Base-by-base conservation (phyloP, 139 green algal genomes). In the Picochlorum sp. region DNA sequence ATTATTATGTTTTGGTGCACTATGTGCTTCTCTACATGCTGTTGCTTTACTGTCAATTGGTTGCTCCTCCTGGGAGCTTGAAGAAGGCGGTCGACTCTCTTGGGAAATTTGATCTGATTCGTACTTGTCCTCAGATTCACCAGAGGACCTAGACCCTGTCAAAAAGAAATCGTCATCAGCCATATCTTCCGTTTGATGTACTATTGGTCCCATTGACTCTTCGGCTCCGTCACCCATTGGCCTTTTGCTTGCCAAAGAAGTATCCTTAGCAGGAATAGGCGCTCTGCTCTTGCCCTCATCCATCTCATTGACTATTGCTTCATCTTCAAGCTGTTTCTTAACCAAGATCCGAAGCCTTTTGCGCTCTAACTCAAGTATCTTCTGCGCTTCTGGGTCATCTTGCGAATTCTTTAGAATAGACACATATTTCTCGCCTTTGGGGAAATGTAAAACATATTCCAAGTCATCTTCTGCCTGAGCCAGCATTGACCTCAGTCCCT, bases 391-490 rank as follows among this genome's bases (percentile, higher is more conserved):
- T 5, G 78, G 55, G 1, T 62, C 62, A 6, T 81, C 72, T 2
- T 59, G 64, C 1, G 77, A 20, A 47, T 47, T n/a, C 33, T 67
- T 76, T 29, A 94, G 59, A 7, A 95, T 40, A 8, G 73, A 81
- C 26, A 95, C 85, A 59, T 92, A 95, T 62, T 87, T 88, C 60
- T 93, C 82, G 6, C 70, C 78, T 54, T 82, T 84, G 10, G 87
- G 87, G 44, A 95, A 95, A 67, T 92, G 63, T 24, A 73, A 50
- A 16, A 95, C 84, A 56, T 95, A 95, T 66, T 85, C 51, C 36
- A 91, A 72, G 56, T 89, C 78, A 13, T 79, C 64, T 28, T 71
- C n/a, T 33, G 69, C 26, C 63, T 73, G 28, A 25, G 64, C 53
- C 53, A 81, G 57, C 49, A 43, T n/a, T 2, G 43, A 56, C 0